Percentiles rank a stretch among this genome's conserved stretches.
phyloP scores from a whole-genome alignment of 129 eudicot species.

The Chrysanthemum seticuspe region DNA sequence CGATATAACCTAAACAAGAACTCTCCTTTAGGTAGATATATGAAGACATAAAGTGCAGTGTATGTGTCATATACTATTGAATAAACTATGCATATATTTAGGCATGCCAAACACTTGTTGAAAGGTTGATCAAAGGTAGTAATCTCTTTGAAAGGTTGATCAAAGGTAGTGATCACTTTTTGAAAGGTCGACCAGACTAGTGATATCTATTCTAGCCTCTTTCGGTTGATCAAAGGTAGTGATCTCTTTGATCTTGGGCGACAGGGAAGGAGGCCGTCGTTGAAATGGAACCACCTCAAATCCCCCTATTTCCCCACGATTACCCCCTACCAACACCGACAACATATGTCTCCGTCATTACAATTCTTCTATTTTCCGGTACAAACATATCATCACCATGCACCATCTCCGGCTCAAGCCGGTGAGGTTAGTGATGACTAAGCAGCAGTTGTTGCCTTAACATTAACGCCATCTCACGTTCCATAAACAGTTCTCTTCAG shows the following conservation, averaged over 20 bases:
- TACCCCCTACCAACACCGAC: neutral
- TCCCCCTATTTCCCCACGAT: slow-evolving; percentile 11
- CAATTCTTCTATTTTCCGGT: slow-evolving; percentile 18
- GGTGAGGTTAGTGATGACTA: neutral
- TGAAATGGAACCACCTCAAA: slow-evolving; percentile 33
- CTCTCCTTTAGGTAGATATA: no score
- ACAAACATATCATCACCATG: slow-evolving; percentile 1
- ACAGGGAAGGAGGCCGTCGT: slow-evolving; percentile 19
- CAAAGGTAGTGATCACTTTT: no score
- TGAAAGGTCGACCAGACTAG: no score
- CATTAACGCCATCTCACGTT: slow-evolving; percentile 26
- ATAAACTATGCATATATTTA: no score
- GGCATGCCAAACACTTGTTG: no score
- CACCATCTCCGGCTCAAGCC: neutral
- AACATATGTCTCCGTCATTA: slow-evolving; percentile 5
- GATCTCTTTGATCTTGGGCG: slow-evolving; percentile 26
- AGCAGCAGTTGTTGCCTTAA: neutral
- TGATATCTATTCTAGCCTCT: no score
- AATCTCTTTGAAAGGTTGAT: no score
- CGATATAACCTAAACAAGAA: no score
- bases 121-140: no score
- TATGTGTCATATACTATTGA: no score
- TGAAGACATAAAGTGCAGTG: no score
- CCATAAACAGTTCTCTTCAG: slow-evolving; percentile 32
- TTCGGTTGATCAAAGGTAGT: slow-evolving; percentile 1